A percentile compares a stretch with the other conserved stretches of the same genome.
Conservation (phyloP, 371 early-diverging fungal genomes). For the Rhizopus arrhizus region DNA sequence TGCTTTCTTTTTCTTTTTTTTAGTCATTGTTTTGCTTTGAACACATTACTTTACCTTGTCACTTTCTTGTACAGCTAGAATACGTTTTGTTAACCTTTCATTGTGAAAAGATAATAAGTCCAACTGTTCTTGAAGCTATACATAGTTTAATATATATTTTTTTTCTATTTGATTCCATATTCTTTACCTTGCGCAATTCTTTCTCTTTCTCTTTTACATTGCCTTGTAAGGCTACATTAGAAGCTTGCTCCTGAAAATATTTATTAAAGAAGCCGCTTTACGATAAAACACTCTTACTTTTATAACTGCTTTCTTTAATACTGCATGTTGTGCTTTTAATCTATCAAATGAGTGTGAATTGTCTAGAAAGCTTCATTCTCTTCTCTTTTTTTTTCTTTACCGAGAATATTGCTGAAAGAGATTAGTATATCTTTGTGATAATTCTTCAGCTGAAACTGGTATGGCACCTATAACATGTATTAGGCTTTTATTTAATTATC, state of each 20-base stretch:
- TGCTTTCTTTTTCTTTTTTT: conserved; percentile 32
- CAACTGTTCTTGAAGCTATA: conserved; percentile 58
- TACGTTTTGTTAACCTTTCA: conserved; percentile 67
- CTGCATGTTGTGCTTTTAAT: conserved; percentile 65
- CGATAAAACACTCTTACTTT: conserved; percentile 43
- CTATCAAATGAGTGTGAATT: conserved; percentile 26
- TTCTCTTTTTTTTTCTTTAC: conserved; percentile 30
- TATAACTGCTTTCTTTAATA: conserved; percentile 65
- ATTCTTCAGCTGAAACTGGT: conserved; percentile 58
- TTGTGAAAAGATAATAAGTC: conserved; percentile 68
- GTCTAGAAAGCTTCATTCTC: background rate
- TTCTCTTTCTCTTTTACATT: conserved; percentile 69
- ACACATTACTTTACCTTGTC: conserved; percentile 33
- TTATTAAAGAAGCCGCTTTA: background rate
- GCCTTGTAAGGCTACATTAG: conserved; percentile 57
- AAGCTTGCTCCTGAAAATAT: conserved; percentile 57
- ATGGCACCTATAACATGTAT: conserved; percentile 35
- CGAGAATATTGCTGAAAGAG: conserved; percentile 64
- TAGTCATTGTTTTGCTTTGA: background rate
- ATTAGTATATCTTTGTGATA: conserved; percentile 62
- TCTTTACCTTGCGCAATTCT: conserved; percentile 60
- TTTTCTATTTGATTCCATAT: background rate
- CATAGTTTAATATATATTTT: background rate
- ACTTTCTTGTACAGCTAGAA: conserved; percentile 60
- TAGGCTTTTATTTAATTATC: background rate